phyloP scores from a whole-genome alignment of 768 basidiomycete species.

The Boletales sp. region DNA sequence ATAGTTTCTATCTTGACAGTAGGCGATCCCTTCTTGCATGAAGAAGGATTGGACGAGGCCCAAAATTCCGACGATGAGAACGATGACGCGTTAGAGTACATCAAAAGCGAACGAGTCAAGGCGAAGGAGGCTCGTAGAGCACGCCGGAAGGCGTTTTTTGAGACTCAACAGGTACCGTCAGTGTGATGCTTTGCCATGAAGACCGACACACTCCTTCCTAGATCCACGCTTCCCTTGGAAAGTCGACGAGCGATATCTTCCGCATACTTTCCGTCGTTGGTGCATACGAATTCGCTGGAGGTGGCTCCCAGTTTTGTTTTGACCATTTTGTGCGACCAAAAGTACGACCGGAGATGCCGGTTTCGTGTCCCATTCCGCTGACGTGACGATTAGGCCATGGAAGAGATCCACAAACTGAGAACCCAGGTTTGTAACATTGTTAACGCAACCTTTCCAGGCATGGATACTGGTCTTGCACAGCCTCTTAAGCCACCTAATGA shows the following conservation, averaged over 20 bases:
- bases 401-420: slow-evolving; percentile 95
- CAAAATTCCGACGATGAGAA: slow-evolving; percentile 39
- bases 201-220: slow-evolving; percentile 27
- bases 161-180: slow-evolving; percentile 66
- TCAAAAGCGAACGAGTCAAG: slow-evolving; percentile 45
- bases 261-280: slow-evolving; percentile 90
- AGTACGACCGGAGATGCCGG: slow-evolving; percentile 40
- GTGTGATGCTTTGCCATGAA: background rate
- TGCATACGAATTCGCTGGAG: slow-evolving; percentile 90
- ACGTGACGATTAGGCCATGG: slow-evolving; percentile 72
- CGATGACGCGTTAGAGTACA: slow-evolving; percentile 37
- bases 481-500: slow-evolving; percentile 74
- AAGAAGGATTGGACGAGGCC: slow-evolving; percentile 56
- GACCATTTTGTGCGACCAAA: slow-evolving; percentile 90
- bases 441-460: slow-evolving; percentile 66
- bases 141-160: slow-evolving; percentile 76
- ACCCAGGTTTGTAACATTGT: slow-evolving; percentile 87
- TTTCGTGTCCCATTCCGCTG: background rate
- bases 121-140: slow-evolving; percentile 56
- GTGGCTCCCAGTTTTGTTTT: slow-evolving; percentile 73
- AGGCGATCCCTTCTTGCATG: slow-evolving; percentile 92
- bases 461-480: slow-evolving; percentile 55
- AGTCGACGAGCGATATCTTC: slow-evolving; percentile 80
- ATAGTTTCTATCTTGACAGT: slow-evolving; percentile 90
- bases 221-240: slow-evolving; percentile 79